Base-by-base conservation (phyloP, 1,284 basidiomycete genomes). In the Lentinula novae-zelandiae region DNA sequence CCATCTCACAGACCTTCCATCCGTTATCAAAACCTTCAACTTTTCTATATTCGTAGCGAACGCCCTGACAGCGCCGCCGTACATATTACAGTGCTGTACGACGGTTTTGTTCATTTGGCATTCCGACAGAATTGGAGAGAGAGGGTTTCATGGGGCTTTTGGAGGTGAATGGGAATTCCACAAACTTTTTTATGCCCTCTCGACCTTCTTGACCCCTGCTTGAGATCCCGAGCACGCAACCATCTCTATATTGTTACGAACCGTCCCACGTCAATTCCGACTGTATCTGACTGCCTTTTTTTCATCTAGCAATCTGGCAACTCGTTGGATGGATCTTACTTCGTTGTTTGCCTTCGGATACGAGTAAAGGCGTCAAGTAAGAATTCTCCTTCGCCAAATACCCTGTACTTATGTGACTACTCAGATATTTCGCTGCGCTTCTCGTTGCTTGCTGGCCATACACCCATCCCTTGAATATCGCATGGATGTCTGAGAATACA, bases 401-500 rank as follows among this genome's bases (percentile, higher is more conserved):
- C 20, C 8, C 20, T 39, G 12, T 51, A 12, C 36, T 38, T 12
- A 38, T 12, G 12, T 38, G 12, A 38, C 12, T 38, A 38, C 12
- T 10, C 36, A 71, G 70, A 57, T 71, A 75, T 54, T 66, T 75
- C 27, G 74, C 74, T 2, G 75, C 72, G 2, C 66, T 75, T 5
- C 61, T 75, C 39, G 69, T 75, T 1, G 72, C 74, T 10, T 73
- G 72, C 3, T 76, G 75, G 75, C 75, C 75, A 1, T 73, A 71
- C 36, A 75, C 73, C 1, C 75, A 76, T 61, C 74, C 75, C 1
- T 63, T 76, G 31, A 75, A 75, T 51, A 73, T 76, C 44, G 75
- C 74, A 2, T 76, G 75, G 75, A 75, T 76, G 70, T 73, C 74
- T 1, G 75, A 76, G 61, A 76, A 76, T 58, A 75, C 74, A 1